These are phyloP conservation scores for Cymbopogon flexuosus DNA, from an alignment of 202 grass and related monocot species.

Conservation along the genomic window DNA sequence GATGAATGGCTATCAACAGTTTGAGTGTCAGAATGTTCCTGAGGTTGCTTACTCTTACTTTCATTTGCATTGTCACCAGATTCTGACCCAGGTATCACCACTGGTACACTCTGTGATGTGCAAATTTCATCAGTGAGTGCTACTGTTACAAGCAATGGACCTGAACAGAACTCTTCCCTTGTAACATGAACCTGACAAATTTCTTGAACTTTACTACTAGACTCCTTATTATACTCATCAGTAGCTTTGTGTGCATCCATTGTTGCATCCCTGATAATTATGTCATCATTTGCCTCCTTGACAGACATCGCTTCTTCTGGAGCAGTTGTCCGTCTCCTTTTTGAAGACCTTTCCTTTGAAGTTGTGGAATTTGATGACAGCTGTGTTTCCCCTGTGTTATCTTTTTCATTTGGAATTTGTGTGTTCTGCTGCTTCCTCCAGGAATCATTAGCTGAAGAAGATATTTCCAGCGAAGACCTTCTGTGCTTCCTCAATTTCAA, in stretches of 20 bases:
- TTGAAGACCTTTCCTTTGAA: not conserved
- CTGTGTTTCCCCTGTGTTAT: not conserved
- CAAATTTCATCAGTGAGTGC: not conserved
- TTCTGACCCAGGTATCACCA: conserved; percentile 11
- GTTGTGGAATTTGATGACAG: too few species aligned
- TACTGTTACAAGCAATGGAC: conserved; percentile 3
- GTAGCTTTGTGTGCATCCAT: not conserved
- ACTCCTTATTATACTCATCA: not conserved
- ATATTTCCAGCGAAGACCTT: not conserved
- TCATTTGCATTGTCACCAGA: not conserved
- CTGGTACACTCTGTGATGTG: not conserved
- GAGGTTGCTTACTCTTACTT: not conserved
- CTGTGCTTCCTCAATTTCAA: conserved; percentile 9
- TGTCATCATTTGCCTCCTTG: conserved; percentile 13
- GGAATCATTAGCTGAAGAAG: not conserved
- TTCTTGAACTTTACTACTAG: not conserved
- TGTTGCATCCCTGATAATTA: not conserved
- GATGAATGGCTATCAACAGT: conserved; percentile 3
- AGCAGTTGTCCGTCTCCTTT: conserved; percentile 13
- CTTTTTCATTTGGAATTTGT: not conserved
- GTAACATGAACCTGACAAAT: not conserved
- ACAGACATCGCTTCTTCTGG: conserved; percentile 17
- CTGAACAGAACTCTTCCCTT: not conserved
- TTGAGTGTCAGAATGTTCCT: not conserved
- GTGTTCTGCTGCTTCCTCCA: not conserved